Conservation (phyloP, 2,329 filamentous ascomycete species). For the Fusarium buharicum region DNA sequence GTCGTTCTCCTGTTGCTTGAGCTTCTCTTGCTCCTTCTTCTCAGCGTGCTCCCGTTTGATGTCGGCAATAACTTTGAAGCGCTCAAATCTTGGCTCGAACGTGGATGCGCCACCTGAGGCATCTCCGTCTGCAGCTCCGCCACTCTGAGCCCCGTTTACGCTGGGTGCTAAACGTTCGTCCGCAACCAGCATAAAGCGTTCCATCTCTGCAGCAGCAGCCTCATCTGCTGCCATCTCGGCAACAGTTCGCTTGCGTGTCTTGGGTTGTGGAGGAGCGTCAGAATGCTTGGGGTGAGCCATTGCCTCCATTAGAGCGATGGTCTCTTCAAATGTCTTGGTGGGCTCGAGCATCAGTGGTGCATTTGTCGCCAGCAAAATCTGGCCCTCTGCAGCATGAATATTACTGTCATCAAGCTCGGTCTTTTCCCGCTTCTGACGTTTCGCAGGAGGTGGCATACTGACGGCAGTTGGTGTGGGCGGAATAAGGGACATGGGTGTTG, state of each 20-base stretch:
- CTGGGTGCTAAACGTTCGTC: constrained; percentile 81
- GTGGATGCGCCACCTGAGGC: constrained; percentile 75
- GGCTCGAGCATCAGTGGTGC: constrained; percentile 82
- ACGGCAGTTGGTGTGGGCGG: constrained; percentile 71
- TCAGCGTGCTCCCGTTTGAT: constrained; percentile 83
- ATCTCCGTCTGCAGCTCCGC: constrained; percentile 73
- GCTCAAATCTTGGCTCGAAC: constrained; percentile 87
- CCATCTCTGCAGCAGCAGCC: constrained; percentile 86
- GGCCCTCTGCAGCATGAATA: constrained; percentile 78
- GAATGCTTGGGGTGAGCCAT: constrained; percentile 82
- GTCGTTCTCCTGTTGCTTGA: constrained; percentile 70
- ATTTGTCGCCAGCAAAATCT: constrained; percentile 77
- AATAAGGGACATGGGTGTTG: constrained; percentile 70
- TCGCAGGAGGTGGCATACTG: constrained; percentile 68
- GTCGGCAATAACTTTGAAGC: constrained; percentile 89
- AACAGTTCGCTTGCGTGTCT: constrained; percentile 90
- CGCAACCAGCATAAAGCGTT: constrained; percentile 91
- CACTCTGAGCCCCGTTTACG: constrained; percentile 66
- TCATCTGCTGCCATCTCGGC: constrained; percentile 96
- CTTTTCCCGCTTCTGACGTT: constrained; percentile 75
- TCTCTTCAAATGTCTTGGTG: constrained; percentile 74
- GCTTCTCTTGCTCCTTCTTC: constrained; percentile 79
- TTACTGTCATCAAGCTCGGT: constrained; percentile 82
- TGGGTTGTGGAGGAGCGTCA: constrained; percentile 81
- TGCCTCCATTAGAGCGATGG: constrained; percentile 75